phyloP scores from a whole-genome alignment of 257 asterid species.

The Scutellaria minor region DNA sequence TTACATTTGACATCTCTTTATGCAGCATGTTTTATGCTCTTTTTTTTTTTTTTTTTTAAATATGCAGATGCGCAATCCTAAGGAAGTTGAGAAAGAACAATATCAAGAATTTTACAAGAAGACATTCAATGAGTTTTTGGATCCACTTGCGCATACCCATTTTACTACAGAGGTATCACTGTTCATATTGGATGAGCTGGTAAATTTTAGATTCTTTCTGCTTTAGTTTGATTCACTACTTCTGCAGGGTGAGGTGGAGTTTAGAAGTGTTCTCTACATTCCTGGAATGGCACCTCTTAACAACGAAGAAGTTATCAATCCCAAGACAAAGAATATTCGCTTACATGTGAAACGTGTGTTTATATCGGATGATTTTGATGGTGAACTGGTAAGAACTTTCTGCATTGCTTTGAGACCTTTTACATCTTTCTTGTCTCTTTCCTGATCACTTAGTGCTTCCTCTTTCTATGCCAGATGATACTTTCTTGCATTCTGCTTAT shows the following conservation, averaged over 20 bases:
- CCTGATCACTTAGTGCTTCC: neutral
- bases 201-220: neutral
- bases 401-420: constrained; percentile 13
- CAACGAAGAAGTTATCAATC: constrained; percentile 91
- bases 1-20: neutral
- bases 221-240: constrained; percentile 28
- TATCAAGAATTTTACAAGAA: constrained; percentile 93
- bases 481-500: too few species aligned
- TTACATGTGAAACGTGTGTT: constrained; percentile 93
- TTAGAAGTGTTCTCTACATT: constrained; percentile 87
- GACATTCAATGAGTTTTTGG: constrained; percentile 92
- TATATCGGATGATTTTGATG: constrained; percentile 98
- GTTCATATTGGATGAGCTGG: constrained; percentile 24
- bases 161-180: constrained; percentile 90
- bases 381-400: constrained; percentile 80
- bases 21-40: constrained; percentile 1
- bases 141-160: constrained; percentile 84
- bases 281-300: constrained; percentile 99
- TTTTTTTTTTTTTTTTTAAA: neutral
- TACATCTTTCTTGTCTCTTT: neutral
- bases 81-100: constrained; percentile 92
- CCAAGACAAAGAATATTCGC: constrained; percentile 94
- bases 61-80: constrained; percentile 87
- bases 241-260: constrained; percentile 98
- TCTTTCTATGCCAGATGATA: too few species aligned